Evolutionary conservation across 768 basidiomycete genomes (phyloP), one percentile per base, ranked within the genome.

Genomic region (Phylloporus rhodoxanthus): DNA sequence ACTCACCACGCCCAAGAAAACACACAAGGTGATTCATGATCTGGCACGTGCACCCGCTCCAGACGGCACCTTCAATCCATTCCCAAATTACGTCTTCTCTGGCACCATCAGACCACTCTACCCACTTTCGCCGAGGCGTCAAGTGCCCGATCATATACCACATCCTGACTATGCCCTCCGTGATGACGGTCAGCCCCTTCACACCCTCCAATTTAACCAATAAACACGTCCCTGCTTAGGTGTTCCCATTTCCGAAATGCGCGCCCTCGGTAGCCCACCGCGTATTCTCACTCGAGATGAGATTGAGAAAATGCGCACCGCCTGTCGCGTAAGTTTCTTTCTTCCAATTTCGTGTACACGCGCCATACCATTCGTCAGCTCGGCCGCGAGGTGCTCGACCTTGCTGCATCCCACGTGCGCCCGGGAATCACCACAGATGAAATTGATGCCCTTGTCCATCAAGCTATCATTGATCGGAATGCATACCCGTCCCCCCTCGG

Each of bases 381-480:
- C 55, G 81, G 79, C 4, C 75, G 96, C 43, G 91, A 99, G 71
- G 85, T 99, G n/a, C 78, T 99, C 19, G 94, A 98, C 66, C 75
- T 90, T 49, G 86, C 90, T 15, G 95, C 94, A 1, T 80, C 93
- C 0, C 79, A 84, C 61, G 73, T 98, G 53, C 75, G 78, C 37
- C 90, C 93, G n/a, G 96, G 95, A 30, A 80, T 96, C 33, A 96
- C 95, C 10, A 97, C 96, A 2, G 93, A 98, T 63, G 91, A 93
- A 63, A 77, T 99, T 23, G 96, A 99, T 69, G 82, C 81, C 50
- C 84, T 97, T 55, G 92, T 95, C 13, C 96, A 99, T 70, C 80
- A 90, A 56, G 96, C 88, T 15, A 87, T 77, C 56, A 84, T 98
- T 55, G 86, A 94, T 70, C 77, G 94, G 45, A 84, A 91, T 57